phyloP scores from a whole-genome alignment of 768 basidiomycete species.

The Tubosaeta brunneosetosa region DNA sequence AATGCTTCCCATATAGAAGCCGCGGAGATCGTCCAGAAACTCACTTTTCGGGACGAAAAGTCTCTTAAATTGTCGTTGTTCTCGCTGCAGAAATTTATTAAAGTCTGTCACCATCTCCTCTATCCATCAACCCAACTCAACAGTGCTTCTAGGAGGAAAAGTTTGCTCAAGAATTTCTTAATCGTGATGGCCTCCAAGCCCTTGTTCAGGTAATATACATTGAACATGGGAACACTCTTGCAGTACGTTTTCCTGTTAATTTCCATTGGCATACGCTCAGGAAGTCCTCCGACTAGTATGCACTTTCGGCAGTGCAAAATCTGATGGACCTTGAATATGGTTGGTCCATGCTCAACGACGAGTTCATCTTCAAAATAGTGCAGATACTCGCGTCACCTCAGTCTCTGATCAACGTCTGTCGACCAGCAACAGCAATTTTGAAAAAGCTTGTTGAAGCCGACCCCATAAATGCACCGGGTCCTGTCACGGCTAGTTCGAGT shows the following conservation, averaged over 20 bases:
- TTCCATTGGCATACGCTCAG: constrained; percentile 4
- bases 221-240: constrained; percentile 78
- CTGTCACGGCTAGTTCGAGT: constrained; percentile 57
- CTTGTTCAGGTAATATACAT: constrained; percentile 65
- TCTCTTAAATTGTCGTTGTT: constrained; percentile 66
- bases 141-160: constrained; percentile 62
- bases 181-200: constrained; percentile 62
- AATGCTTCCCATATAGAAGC: constrained; percentile 79
- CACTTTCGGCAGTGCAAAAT: constrained; percentile 80
- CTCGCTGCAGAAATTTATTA: constrained; percentile 74
- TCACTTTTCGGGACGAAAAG: constrained; percentile 54
- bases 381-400: constrained; percentile 70
- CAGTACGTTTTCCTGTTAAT: constrained; percentile 43
- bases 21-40: constrained; percentile 67
- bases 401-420: constrained; percentile 83
- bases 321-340: constrained; percentile 84
- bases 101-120: constrained; percentile 39
- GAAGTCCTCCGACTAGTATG: constrained; percentile 50
- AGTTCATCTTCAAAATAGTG: constrained; percentile 75
- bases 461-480: constrained; percentile 60
- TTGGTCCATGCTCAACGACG: constrained; percentile 67
- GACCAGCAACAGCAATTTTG: constrained; percentile 86
- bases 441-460: constrained; percentile 88
- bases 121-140: neutral
- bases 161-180: constrained; percentile 76